Percentiles rank a stretch among this genome's conserved stretches.
Conservation (phyloP, 495 filamentous ascomycete genomes). For the Hyaloscypha finlandica region DNA sequence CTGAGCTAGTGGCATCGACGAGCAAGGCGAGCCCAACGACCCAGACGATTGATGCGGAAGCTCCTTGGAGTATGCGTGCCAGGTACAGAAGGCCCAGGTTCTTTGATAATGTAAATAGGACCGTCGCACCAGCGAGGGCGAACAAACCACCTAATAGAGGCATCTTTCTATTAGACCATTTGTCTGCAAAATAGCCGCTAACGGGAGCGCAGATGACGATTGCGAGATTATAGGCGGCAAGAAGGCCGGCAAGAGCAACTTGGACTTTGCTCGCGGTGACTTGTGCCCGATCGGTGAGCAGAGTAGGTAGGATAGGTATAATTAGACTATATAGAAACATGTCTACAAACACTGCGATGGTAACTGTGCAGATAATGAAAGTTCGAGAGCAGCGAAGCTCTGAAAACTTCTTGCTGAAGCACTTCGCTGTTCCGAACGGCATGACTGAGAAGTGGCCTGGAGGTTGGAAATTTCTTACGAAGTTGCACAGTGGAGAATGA, state of each 20-base stretch:
- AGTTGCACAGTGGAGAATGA: too few relatives aligned
- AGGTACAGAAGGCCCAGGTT: too few relatives aligned
- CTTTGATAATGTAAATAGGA: too few relatives aligned
- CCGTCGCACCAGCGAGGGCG: too few relatives aligned
- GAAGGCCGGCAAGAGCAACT: background rate
- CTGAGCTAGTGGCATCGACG: conserved; percentile 4
- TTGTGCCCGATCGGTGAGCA: background rate
- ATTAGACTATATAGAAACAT: background rate
- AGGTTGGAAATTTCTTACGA: too few relatives aligned
- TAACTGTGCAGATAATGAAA: background rate
- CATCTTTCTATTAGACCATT: too few relatives aligned
- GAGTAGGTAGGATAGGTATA: conserved; percentile 5
- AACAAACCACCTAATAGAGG: too few relatives aligned
- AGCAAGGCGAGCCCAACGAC: conserved; percentile 11
- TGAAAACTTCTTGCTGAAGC: too few relatives aligned
- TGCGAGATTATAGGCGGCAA: background rate
- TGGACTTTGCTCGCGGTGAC: background rate
- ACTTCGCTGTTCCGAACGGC: too few relatives aligned
- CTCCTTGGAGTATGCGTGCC: conserved; percentile 10
- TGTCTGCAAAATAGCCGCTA: conserved; percentile 7
- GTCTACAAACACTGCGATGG: background rate
- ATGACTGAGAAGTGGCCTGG: too few relatives aligned
- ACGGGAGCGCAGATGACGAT: background rate
- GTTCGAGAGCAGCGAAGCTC: background rate
- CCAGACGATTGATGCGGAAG: conserved; percentile 8